These are phyloP conservation scores for Botryosphaeria agaves DNA, from an alignment of 2,329 filamentous ascomycete genomes.

Conservation along the genomic window DNA sequence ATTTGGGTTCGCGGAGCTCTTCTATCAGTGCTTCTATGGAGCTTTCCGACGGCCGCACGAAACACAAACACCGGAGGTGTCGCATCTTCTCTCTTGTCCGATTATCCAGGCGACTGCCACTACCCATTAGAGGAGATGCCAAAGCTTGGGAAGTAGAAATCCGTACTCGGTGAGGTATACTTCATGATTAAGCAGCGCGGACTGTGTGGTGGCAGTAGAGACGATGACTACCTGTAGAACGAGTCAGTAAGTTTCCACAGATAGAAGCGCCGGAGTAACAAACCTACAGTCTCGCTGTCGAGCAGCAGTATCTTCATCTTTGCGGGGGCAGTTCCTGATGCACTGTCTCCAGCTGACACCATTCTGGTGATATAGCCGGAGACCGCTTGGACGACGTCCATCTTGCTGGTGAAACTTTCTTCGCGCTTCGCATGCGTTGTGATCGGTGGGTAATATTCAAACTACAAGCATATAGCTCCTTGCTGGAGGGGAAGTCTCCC, in stretches of 20 bases:
- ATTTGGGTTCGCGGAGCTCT: slow-evolving; percentile 88
- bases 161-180: slow-evolving; percentile 79
- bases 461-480: too few relatives aligned
- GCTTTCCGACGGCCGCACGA: slow-evolving; percentile 79
- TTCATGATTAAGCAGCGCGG: slow-evolving; percentile 83
- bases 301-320: slow-evolving; percentile 98
- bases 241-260: slow-evolving; percentile 9
- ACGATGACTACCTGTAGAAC: slow-evolving; percentile 57
- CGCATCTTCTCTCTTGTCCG: slow-evolving; percentile 89
- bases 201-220: slow-evolving; percentile 91
- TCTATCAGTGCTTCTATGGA: slow-evolving; percentile 90
- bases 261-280: slow-evolving; percentile 10
- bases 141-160: slow-evolving; percentile 2
- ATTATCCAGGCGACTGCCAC: slow-evolving; percentile 60
- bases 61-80: slow-evolving; percentile 82
- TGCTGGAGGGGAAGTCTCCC: too few relatives aligned
- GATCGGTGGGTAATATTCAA: too few relatives aligned
- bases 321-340: slow-evolving; percentile 47
- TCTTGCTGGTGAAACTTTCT: slow-evolving; percentile 18
- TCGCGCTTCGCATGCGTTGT: too few relatives aligned
- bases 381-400: slow-evolving; percentile 90
- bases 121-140: slow-evolving; percentile 3
- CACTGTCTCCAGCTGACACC: slow-evolving; percentile 65
- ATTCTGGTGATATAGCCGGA: slow-evolving; percentile 95
- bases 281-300: slow-evolving; percentile 71